Evolutionary conservation across 139 green algal genomes (phyloP).

Genomic region (Chlorella ohadii): DNA sequence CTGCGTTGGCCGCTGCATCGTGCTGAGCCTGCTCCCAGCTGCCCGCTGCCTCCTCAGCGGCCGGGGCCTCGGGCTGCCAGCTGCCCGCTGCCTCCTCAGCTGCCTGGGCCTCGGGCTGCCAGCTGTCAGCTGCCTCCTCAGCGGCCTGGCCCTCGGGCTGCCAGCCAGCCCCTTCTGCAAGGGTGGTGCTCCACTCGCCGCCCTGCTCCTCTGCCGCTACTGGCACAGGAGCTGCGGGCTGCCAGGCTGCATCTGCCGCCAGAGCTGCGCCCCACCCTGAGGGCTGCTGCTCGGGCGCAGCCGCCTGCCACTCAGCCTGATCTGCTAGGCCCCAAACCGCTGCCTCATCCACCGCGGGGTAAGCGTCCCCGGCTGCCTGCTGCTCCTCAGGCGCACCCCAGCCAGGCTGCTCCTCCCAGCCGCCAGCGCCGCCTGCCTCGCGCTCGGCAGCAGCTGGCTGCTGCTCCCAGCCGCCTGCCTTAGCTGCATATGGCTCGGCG

Average conservation of each 20-base stretch:
- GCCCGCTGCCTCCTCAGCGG: neutral
- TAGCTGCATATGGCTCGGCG: neutral
- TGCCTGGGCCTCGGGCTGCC: too few relatives aligned
- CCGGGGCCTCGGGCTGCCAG: neutral
- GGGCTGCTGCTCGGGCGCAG: too few relatives aligned
- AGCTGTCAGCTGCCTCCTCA: neutral
- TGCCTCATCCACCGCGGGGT: too few relatives aligned
- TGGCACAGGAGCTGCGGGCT: neutral
- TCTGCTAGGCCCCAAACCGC: too few relatives aligned
- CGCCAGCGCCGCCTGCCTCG: neutral
- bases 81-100: neutral
- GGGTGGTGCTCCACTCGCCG: neutral
- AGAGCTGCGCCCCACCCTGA: too few relatives aligned
- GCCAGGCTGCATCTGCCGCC: neutral
- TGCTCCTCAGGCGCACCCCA: neutral
- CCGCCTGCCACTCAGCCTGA: too few relatives aligned
- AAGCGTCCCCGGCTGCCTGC: neutral
- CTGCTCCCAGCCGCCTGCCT: neutral
- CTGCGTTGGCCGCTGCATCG: too few relatives aligned
- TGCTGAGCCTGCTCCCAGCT: neutral
- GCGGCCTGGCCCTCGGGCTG: neutral
- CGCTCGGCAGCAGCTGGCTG: neutral
- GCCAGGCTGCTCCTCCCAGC: neutral
- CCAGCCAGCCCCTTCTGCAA: neutral
- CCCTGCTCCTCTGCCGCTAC: neutral